A percentile compares a stretch with the other conserved stretches of the same genome.
These are phyloP conservation scores for Endogone sp. DNA, from an alignment of 192 early-diverging fungal genomes.

Conservation along the genomic window DNA sequence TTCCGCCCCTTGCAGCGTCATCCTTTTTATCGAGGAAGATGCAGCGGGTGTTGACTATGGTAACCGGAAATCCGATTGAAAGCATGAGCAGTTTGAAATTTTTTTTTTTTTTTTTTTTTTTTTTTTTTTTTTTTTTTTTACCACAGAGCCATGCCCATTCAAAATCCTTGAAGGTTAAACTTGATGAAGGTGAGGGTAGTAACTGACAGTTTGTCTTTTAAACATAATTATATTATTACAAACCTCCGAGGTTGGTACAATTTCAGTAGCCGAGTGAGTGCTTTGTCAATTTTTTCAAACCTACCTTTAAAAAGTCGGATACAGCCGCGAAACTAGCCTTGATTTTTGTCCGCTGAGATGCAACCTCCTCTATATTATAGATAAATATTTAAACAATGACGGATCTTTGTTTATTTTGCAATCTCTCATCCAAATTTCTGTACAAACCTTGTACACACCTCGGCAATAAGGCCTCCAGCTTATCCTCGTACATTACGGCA, in stretches of 20 bases:
- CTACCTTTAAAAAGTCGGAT: not conserved
- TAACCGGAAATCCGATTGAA: not conserved
- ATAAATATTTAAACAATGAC: no score
- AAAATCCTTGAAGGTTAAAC: slow-evolving; percentile 21
- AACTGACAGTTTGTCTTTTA: not conserved
- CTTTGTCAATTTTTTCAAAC: no score
- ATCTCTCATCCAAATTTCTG: not conserved
- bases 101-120: no score
- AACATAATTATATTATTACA: no score
- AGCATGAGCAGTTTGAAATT: no score
- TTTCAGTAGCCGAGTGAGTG: no score
- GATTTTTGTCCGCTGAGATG: not conserved
- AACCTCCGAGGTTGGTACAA: no score
- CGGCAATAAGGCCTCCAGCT: slow-evolving; percentile 4
- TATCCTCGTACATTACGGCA: slow-evolving; percentile 40
- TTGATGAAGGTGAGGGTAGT: not conserved
- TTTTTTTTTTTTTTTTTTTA: no score
- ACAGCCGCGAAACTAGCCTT: not conserved
- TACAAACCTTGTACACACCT: not conserved
- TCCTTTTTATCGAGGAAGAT: slow-evolving; percentile 46
- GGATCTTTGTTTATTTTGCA: no score
- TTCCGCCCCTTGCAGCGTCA: slow-evolving; percentile 31
- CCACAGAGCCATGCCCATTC: slow-evolving; percentile 63
- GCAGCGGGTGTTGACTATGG: slow-evolving; percentile 52
- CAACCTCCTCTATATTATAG: not conserved